phyloP scores from a whole-genome alignment of 2,329 filamentous ascomycete genomes.

The Teratosphaeria pseudoeucalypti region DNA sequence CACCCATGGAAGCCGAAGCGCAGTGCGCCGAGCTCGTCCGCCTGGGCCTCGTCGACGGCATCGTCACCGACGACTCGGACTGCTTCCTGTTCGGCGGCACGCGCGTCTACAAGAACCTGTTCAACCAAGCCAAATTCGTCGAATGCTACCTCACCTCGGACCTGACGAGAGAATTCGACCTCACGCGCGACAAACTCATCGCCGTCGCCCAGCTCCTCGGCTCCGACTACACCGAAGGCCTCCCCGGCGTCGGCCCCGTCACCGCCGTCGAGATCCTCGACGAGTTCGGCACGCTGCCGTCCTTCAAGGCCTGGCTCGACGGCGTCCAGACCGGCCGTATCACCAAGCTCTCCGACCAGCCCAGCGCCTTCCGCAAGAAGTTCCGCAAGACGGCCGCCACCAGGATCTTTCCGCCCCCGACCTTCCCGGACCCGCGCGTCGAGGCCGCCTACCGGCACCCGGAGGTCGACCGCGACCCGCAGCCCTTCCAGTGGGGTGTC shows the following conservation, averaged over 20 bases:
- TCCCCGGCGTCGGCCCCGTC: slow-evolving; percentile 84
- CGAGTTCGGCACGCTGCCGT: slow-evolving; percentile 67
- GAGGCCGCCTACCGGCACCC: slow-evolving; percentile 75
- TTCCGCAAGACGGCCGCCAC: slow-evolving; percentile 67
- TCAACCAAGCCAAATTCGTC: slow-evolving; percentile 95
- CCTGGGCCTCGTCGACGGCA: slow-evolving; percentile 85
- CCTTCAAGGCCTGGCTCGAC: slow-evolving; percentile 82
- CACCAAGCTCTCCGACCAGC: slow-evolving; percentile 45
- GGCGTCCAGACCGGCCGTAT: slow-evolving; percentile 61
- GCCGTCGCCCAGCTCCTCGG: slow-evolving; percentile 82
- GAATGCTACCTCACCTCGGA: slow-evolving; percentile 85
- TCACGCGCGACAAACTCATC: slow-evolving; percentile 80
- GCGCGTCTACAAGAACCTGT: slow-evolving; percentile 98
- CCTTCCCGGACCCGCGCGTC: slow-evolving; percentile 70
- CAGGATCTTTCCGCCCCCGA: slow-evolving; percentile 74
- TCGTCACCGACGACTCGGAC: slow-evolving; percentile 95
- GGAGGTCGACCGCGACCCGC: slow-evolving; percentile 68
- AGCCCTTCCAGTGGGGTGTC: slow-evolving; percentile 88
- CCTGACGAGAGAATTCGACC: slow-evolving; percentile 77
- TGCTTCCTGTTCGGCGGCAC: slow-evolving; percentile 95
- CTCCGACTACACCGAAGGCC: slow-evolving; percentile 87
- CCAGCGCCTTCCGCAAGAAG: slow-evolving; percentile 65
- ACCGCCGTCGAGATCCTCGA: slow-evolving; percentile 89
- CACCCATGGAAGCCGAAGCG: slow-evolving; percentile 97
- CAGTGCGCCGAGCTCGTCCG: slow-evolving; percentile 87